Percentiles rank a stretch among this genome's conserved stretches.
phyloP scores from a whole-genome alignment of 352 stramenopile genomes.

The Phytopythium aichiense region DNA sequence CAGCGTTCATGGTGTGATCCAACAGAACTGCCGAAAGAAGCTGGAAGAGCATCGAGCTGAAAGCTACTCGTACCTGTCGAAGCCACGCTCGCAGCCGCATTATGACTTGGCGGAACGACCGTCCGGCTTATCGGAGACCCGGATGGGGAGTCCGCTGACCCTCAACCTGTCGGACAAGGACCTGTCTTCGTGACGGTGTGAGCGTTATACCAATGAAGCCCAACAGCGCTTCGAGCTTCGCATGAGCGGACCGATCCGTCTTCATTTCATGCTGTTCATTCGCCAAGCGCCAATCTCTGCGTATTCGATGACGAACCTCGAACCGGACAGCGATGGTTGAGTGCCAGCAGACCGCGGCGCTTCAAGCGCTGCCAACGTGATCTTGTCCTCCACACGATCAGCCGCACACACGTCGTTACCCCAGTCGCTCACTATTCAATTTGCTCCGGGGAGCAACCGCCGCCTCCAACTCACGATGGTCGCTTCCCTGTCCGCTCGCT shows the following conservation, averaged over 20 bases:
- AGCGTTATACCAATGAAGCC: too few relatives aligned
- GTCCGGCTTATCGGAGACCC: not conserved
- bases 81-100: slow-evolving; percentile 4
- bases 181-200: not conserved
- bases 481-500: not conserved
- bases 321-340: too few relatives aligned
- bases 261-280: too few relatives aligned
- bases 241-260: too few relatives aligned
- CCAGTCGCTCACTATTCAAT: not conserved
- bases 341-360: too few relatives aligned
- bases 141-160: not conserved
- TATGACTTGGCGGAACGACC: not conserved
- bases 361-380: too few relatives aligned
- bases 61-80: slow-evolving; percentile 25
- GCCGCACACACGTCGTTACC: too few relatives aligned
- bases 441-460: not conserved
- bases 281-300: too few relatives aligned
- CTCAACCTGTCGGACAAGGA: not conserved
- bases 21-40: slow-evolving; percentile 43
- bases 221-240: too few relatives aligned
- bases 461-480: not conserved
- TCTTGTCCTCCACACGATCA: too few relatives aligned
- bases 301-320: too few relatives aligned
- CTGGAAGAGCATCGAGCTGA: slow-evolving; percentile 51
- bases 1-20: not conserved